Evolutionary conservation across 2,329 filamentous ascomycete species (phyloP), one percentile per base, ranked within the genome.

Genomic region (Parastagonospora nodorum): DNA sequence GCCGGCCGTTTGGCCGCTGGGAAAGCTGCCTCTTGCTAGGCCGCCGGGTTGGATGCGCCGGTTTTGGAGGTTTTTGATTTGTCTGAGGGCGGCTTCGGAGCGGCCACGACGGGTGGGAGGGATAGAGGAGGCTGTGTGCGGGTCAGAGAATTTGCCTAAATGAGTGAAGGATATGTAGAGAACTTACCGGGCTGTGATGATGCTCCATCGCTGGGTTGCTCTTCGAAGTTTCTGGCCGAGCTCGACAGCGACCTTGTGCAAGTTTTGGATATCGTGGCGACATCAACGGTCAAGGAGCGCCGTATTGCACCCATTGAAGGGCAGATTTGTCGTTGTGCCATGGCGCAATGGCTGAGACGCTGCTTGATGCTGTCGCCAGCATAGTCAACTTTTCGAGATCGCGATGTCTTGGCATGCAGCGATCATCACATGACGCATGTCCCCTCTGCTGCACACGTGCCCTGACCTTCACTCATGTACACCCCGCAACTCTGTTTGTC

Each of bases 271-370:
- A 53, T n/a, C 8, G 51, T 32, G n/a, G 55, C 28, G 36, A 60
- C 58, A 24, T 70, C 64, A 16, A 46, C 55, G 24, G 40, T 31
- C 2, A 71, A 30, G 8, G 59, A 61, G 35, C 64, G 64, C 50
- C 64, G 45, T 42, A 72, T 50, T 14, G 58, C 56, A 50, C 68
- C 68, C 61, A 69, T 56, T 48, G 71, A 66, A n/a, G 69, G 64
- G 66, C 64, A 67, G 48, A 70, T 53, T 44, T 66, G 63, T 58
- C 63, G 68, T 51, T 68, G 68, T 49, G 67, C 67, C 71, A 74
- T 74, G 63, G 55, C 57, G 58, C 52, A 50, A 58, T 56, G 48
- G 55, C 61, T 60, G 55, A 39, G 16, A 32, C 50, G 11, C 31
- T 15, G 32, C 29, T 35, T 47, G 36, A 41, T 56, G 48, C 40